phyloP scores from a whole-genome alignment of 179 eudicot species.

The Actinidia chinensis region DNA sequence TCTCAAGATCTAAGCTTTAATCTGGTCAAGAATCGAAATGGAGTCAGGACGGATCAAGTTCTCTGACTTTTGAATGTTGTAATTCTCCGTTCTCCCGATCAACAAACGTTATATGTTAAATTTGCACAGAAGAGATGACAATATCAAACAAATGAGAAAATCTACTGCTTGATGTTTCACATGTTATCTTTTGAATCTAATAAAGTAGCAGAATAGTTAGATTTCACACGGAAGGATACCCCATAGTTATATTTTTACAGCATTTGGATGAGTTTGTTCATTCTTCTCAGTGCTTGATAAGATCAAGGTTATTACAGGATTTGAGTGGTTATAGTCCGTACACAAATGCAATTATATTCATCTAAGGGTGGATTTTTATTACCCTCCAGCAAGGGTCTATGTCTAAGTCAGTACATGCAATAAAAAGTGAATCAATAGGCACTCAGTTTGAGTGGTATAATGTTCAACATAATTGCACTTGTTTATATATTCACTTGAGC shows the following conservation, averaged over 20 bases:
- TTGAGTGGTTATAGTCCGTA: too few species aligned
- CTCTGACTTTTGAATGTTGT: background rate
- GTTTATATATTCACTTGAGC: too few species aligned
- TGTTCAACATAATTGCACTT: too few species aligned
- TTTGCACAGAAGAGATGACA: background rate
- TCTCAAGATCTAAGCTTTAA: conserved; percentile 60
- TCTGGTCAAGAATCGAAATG: background rate
- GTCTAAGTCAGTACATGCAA: too few species aligned
- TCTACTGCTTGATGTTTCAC: background rate
- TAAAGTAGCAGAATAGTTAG: background rate
- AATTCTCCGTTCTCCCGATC: background rate
- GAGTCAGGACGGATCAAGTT: background rate
- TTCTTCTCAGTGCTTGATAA: background rate
- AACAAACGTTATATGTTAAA: background rate
- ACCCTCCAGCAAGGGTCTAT: too few species aligned
- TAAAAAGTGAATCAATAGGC: too few species aligned
- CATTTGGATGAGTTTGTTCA: background rate
- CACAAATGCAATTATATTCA: too few species aligned
- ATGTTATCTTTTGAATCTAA: background rate
- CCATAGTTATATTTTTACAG: background rate
- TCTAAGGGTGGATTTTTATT: too few species aligned
- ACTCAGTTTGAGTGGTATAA: too few species aligned
- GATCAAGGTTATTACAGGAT: too few species aligned
- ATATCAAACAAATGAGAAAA: background rate
- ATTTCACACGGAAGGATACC: background rate